Evolutionary conservation across 768 basidiomycete species (phyloP), one percentile per base, ranked within the genome.

Genomic region (Pleurotus sapidus): DNA sequence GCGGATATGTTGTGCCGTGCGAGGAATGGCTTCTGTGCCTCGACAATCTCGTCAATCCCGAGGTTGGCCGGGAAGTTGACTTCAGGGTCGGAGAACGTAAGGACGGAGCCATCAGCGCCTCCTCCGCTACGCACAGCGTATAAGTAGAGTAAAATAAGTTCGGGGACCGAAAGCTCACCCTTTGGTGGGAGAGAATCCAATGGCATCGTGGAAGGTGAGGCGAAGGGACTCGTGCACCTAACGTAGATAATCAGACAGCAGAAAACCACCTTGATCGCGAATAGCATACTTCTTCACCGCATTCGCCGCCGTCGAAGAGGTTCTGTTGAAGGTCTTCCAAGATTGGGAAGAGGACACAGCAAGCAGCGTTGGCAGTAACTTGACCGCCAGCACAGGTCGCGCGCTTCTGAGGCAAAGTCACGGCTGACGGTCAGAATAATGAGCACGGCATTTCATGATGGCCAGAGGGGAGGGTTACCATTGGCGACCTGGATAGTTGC

Each of bases 41-140:
- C 71, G 43, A 79, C 68, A 55, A 78, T 73, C 11, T 74, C 77
- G 59, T 78, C 74, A 39, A 76, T 69, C 6, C 80, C 79, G 27
- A 59, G 59, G 61, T 81, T 81, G 4, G 79, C 77, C 5, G 67
- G 63, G 67, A 76, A 82, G 8, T 61, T 57, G 24, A 72, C 65
- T 61, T 82, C 82, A 37, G 73, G 71, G 9, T 72, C 68, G 18
- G 64, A 61, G 66, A 83, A 82, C 1, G 69, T 67, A 58, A 80
- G 71, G 59, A 82, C 76, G 3, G 80, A 82, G 34, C 80, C 82
- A 58, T 83, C 81, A 48, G 76, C 74, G 17, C 76, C 76, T 62
- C 76, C 75, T 49, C 75, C 73, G 57, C 74, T 76, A 46, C 24
- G 40, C 34, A 17, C 14, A 38, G 37, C 51, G 57, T 27, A 46